Evolutionary conservation across 2,329 filamentous ascomycete species (phyloP).

Genomic region (Ophiostoma sp.): DNA sequence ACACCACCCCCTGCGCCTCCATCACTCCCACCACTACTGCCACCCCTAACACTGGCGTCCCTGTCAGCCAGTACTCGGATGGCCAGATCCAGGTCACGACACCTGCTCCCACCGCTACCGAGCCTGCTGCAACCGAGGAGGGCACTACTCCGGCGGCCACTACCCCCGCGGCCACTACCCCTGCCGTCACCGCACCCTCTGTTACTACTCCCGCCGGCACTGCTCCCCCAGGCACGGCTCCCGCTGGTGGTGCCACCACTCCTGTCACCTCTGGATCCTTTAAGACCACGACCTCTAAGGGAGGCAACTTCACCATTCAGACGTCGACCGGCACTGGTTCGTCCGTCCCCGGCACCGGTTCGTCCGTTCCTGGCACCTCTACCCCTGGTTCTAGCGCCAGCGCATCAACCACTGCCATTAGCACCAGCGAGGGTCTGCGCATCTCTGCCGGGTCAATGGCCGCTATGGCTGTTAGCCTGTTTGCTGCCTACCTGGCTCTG

Average conservation of each 20-base stretch:
- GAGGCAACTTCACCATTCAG: not conserved
- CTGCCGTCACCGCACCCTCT: not conserved
- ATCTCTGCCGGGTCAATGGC: slow-evolving; percentile 33
- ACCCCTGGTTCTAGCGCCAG: slow-evolving; percentile 5
- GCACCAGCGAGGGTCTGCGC: slow-evolving; percentile 32
- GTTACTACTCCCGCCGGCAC: not conserved
- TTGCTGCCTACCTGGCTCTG: slow-evolving; percentile 35
- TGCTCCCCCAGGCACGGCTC: not conserved
- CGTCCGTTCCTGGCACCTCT: slow-evolving; percentile 2
- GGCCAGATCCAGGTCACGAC: slow-evolving; percentile 45
- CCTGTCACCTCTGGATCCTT: slow-evolving; percentile 10
- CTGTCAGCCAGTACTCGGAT: slow-evolving; percentile 42
- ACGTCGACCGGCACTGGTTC: not conserved
- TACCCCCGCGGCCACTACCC: not conserved
- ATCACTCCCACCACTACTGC: slow-evolving; percentile 30
- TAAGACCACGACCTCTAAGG: not conserved
- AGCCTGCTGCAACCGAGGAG: not conserved
- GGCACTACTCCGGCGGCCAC: not conserved
- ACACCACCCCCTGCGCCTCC: slow-evolving; percentile 42
- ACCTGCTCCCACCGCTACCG: slow-evolving; percentile 21
- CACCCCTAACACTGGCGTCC: slow-evolving; percentile 31
- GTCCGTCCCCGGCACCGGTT: not conserved
- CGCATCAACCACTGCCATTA: slow-evolving; percentile 24
- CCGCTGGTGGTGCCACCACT: not conserved
- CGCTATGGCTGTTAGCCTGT: slow-evolving; percentile 34